phyloP scores from a whole-genome alignment of 768 basidiomycete species.

The Lactarius tabidus region DNA sequence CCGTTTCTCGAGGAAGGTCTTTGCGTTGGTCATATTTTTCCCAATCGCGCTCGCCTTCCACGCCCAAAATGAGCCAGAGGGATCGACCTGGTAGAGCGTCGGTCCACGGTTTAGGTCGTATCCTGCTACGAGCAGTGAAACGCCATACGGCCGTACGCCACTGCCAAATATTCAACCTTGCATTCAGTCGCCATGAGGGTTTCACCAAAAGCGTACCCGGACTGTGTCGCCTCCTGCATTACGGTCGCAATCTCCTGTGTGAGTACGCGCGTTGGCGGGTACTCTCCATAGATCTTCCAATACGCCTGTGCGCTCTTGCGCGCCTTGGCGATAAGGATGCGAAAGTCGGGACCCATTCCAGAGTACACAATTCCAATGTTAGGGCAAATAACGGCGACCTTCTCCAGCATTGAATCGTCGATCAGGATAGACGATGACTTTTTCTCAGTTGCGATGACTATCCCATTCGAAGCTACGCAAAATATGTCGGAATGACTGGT shows the following conservation, averaged over 20 bases:
- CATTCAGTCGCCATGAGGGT: neutral
- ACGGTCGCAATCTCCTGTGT: conserved; percentile 97
- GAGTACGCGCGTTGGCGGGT: conserved; percentile 93
- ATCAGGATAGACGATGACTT: conserved; percentile 97
- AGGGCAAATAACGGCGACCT: conserved; percentile 94
- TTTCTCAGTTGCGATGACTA: conserved; percentile 99
- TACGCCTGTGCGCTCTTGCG: conserved; percentile 98
- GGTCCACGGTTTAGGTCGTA: conserved; percentile 95
- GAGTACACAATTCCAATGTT: conserved; percentile 99
- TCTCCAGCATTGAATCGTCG: conserved; percentile 97
- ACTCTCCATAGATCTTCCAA: conserved; percentile 99
- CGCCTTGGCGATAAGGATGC: conserved; percentile 88
- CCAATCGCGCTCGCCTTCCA: conserved; percentile 99
- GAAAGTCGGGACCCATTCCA: conserved; percentile 99
- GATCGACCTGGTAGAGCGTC: conserved; percentile 98
- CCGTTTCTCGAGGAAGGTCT: conserved; percentile 99
- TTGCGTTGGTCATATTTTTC: conserved; percentile 99
- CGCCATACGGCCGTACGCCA: conserved; percentile 98
- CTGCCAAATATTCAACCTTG: conserved; percentile 39
- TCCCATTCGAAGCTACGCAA: conserved; percentile 87
- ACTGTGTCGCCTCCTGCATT: conserved; percentile 99
- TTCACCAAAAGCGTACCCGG: conserved; percentile 61
- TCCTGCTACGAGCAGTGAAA: conserved; percentile 93
- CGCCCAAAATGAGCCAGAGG: conserved; percentile 98
- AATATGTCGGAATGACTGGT: conserved; percentile 23